Base-by-base conservation (phyloP, 805 yeast genomes). In the Starmerella kuoi region DNA sequence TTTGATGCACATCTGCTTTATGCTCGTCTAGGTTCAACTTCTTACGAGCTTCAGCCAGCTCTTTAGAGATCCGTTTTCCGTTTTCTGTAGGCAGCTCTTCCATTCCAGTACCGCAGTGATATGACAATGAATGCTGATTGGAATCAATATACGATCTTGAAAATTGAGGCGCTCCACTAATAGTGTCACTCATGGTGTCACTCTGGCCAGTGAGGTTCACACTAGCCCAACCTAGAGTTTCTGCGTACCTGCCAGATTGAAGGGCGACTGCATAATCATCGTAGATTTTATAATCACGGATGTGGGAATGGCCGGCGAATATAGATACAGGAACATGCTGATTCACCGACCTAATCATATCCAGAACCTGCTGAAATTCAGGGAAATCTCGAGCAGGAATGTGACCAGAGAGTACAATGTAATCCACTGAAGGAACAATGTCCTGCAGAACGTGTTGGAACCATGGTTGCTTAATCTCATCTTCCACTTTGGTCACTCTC, bases 241-340 rank as follows among this genome's bases (percentile, higher is more conserved):
- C 96, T 54, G 93, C 76, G 57, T 81, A 87, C 37, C 95, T 67
- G 0, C 96, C 96, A 54, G 94, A 79, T 63, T 87, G 94, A 20
- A 87, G 60, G 0, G 77, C 94, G 1, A 83, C 74, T 24, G 86
- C 70, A 38, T 61, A 62, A 2, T 65, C 62, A 56, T 87, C 96
- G 45, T 75, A 66, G 3, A 73, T 63, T 5, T 71, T 69, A 59
- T 80, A 86, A 61, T 87, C 96, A 49, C 96, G 68, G 19, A 87
- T 75, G 57, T 87, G 96, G 28, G 94, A 79, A 62, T 87, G 96
- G 1, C 95, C 96, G 2, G 95, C 96, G 61, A 87, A 81, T 58
- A 82, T 81, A 55, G 83, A 91, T 39, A 87, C 81, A 1, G 75
- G 65, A 0, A 70, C 68, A 28, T 67, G 57, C 7, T 87, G 83